These are phyloP conservation scores for Teratosphaeria nubilosa DNA, from an alignment of 2,329 filamentous ascomycete genomes.

Conservation along the genomic window DNA sequence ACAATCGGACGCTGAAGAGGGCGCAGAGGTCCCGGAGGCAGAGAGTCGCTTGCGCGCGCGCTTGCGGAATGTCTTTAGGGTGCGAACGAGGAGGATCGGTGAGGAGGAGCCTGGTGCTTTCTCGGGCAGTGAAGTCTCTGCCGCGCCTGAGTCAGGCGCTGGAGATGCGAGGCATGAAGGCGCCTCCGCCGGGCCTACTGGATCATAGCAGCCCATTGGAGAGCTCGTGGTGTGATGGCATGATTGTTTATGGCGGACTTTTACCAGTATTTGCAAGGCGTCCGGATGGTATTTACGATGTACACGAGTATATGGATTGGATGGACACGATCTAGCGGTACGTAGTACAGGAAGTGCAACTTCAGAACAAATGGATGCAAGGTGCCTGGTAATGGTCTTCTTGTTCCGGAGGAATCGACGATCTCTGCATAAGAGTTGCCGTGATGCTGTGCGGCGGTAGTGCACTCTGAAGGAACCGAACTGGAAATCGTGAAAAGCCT, in stretches of 20 bases:
- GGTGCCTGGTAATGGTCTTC: background rate
- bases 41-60: constrained; percentile 3
- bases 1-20: background rate
- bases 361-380: background rate
- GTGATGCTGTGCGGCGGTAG: no score
- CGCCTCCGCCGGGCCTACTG: background rate
- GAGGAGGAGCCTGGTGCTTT: background rate
- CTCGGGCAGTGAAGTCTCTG: background rate
- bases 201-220: no score
- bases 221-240: background rate
- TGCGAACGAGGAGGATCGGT: constrained; percentile 4
- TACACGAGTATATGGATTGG: background rate
- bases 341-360: background rate
- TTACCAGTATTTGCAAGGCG: background rate
- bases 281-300: background rate
- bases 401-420: background rate
- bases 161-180: background rate
- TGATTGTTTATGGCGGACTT: background rate
- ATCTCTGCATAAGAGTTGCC: no score
- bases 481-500: no score
- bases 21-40: background rate
- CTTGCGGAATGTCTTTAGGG: constrained; percentile 6
- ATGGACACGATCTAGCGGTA: background rate
- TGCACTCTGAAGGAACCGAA: no score
- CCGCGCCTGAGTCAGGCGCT: background rate